These are phyloP conservation scores for Candolleomyces efflorescens DNA, from an alignment of 768 basidiomycete species.

Conservation along the genomic window DNA sequence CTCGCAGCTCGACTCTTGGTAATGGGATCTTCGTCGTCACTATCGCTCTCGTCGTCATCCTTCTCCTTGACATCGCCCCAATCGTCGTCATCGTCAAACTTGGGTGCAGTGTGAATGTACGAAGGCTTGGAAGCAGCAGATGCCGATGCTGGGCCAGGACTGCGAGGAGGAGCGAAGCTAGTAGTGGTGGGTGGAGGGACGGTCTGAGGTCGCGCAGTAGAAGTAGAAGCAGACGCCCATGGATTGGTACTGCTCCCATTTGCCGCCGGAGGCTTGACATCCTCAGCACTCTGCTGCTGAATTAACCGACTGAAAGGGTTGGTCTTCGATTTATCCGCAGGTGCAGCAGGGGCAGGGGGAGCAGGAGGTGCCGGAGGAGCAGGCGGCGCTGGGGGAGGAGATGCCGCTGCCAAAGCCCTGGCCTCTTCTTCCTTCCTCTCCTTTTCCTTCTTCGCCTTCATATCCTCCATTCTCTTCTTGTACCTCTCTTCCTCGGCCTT, in stretches of 20 bases:
- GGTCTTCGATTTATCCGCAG: conserved; percentile 47
- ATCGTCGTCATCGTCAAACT: conserved; percentile 52
- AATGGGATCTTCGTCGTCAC: conserved; percentile 79
- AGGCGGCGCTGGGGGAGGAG: conserved; percentile 30
- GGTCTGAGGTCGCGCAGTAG: too few species aligned
- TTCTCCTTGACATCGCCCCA: conserved; percentile 85
- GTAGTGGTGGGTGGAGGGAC: conserved; percentile 30
- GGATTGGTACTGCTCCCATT: conserved; percentile 61
- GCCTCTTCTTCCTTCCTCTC: conserved; percentile 28
- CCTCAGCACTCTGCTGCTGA: conserved; percentile 34
- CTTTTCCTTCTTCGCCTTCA: conserved; percentile 21
- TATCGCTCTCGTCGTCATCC: conserved; percentile 53
- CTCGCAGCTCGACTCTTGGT: conserved; percentile 59
- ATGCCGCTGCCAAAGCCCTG: conserved; percentile 22
- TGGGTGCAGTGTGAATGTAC: neutral
- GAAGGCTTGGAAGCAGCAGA: neutral
- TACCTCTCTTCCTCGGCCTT: conserved; percentile 25
- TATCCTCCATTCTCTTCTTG: conserved; percentile 35
- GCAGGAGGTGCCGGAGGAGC: conserved; percentile 32
- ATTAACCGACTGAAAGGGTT: conserved; percentile 80
- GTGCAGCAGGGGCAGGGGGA: conserved; percentile 26
- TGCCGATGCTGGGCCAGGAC: conserved; percentile 50
- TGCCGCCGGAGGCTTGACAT: conserved; percentile 24
- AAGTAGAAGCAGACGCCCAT: conserved; percentile 33
- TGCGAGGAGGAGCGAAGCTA: conserved; percentile 54